Evolutionary conservation across 805 yeast species (phyloP), one percentile per base, ranked within the genome.

Genomic region (Wickerhamomyces chaumierensis): DNA sequence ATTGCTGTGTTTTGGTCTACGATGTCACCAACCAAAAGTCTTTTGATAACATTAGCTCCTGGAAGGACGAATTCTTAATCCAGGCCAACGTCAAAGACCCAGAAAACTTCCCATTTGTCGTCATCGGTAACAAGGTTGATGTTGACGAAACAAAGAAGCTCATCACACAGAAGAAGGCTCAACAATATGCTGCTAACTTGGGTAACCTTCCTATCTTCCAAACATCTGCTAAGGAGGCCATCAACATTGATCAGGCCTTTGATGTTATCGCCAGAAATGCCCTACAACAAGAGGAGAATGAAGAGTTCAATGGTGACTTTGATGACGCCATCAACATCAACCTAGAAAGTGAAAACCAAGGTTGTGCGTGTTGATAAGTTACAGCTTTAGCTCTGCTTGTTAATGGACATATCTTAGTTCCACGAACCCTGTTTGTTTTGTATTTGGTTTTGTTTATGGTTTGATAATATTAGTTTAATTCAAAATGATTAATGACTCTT

Each of bases 191-290:
- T 39, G 73, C 69, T 40, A 69, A 73, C 36, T 61, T 72, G 46
- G 81, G 94, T 2, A 85, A 87, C 46, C 68, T 87, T 44, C 97
- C 98, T 3, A 78, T 88, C 43, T 90, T 92, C 55, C 95, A 90
- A 61, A 90, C 98, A n/a, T 79, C 92, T 68, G 98, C 98, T 16
- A 92, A 90, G 65, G 96, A 87, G 58, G 87, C 92, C 14, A 84
- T 88, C 36, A 94, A 94, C 50, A 95, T 90, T 28, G 96, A 88
- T 55, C 78, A 82, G 52, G 97, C 97, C 3, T 90, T 90, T 55
- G 96, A 92, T 58, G 94, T 88, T 33, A 84, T 90, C 51, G 96
- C 96, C 25, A 75, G 95, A 53, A 86, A 85, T 65, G 98, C 97
- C 0, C 67, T 90, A 52, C 95, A 87, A 58, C 97, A 90, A 62